phyloP scores from a whole-genome alignment of 2,329 filamentous ascomycete species.

The Pseudogymnoascus sp. region DNA sequence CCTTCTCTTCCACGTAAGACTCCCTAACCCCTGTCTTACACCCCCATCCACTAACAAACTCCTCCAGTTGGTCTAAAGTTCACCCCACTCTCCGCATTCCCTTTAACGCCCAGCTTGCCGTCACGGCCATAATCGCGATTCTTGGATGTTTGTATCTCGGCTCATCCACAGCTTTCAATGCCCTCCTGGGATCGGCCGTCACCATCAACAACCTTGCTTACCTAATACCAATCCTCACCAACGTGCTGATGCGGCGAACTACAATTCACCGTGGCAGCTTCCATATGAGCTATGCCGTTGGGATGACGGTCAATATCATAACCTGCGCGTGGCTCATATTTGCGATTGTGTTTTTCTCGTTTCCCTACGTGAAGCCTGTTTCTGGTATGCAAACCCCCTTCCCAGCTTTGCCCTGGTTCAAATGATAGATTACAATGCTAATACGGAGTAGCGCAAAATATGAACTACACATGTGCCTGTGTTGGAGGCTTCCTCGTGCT shows the following conservation, averaged over 20 bases:
- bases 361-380: conserved; percentile 39
- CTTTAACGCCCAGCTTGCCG: conserved; percentile 34
- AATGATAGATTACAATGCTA: neutral
- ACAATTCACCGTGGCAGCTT: conserved; percentile 38
- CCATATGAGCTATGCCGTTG: conserved; percentile 31
- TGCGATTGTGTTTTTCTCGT: conserved; percentile 40
- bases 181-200: conserved; percentile 34
- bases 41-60: conserved; percentile 19
- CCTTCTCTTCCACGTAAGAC: conserved; percentile 29
- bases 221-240: conserved; percentile 41
- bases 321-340: conserved; percentile 36
- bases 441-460: conserved; percentile 30
- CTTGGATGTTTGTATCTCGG: conserved; percentile 41
- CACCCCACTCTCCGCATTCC: conserved; percentile 31
- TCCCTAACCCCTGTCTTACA: conserved; percentile 1
- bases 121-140: conserved; percentile 32
- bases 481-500: conserved; percentile 38
- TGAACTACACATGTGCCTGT: conserved; percentile 46
- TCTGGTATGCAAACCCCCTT: conserved; percentile 15
- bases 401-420: neutral
- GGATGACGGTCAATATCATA: conserved; percentile 34
- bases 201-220: conserved; percentile 43
- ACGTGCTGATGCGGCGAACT: conserved; percentile 35
- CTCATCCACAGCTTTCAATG: conserved; percentile 40
- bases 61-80: conserved; percentile 33